Evolutionary conservation across 345 rosid genomes (phyloP).

Genomic region (Acer negundo): DNA sequence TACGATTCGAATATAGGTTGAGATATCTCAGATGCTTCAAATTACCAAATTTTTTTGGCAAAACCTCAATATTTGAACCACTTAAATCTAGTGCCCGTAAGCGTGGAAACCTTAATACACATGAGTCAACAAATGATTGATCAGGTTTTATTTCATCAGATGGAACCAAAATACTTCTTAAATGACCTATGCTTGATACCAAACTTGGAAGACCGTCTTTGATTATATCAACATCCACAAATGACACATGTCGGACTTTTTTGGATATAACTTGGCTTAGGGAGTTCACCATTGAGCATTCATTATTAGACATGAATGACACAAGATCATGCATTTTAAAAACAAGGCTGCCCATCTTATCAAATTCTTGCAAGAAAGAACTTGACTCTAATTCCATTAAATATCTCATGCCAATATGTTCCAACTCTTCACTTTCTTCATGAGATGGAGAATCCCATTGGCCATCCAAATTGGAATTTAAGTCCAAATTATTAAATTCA

Average conservation of each 20-base stretch:
- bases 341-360: too few relatives aligned
- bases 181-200: neutral
- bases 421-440: too few relatives aligned
- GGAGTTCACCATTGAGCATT: too few relatives aligned
- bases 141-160: too few relatives aligned
- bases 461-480: too few relatives aligned
- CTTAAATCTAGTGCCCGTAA: constrained; percentile 20
- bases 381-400: too few relatives aligned
- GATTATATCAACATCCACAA: neutral
- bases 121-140: too few relatives aligned
- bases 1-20: neutral
- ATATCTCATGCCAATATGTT: too few relatives aligned
- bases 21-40: constrained; percentile 30
- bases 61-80: neutral
- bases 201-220: neutral
- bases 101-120: constrained; percentile 4
- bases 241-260: constrained; percentile 7
- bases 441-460: too few relatives aligned
- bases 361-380: too few relatives aligned
- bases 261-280: fast-evolving
- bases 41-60: constrained; percentile 22
- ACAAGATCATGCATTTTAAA: constrained; percentile 26
- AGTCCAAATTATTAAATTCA: too few relatives aligned
- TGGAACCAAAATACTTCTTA: neutral
- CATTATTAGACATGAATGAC: neutral